Conservation (phyloP, 306 rosid genomes). For the Prunus mume region DNA sequence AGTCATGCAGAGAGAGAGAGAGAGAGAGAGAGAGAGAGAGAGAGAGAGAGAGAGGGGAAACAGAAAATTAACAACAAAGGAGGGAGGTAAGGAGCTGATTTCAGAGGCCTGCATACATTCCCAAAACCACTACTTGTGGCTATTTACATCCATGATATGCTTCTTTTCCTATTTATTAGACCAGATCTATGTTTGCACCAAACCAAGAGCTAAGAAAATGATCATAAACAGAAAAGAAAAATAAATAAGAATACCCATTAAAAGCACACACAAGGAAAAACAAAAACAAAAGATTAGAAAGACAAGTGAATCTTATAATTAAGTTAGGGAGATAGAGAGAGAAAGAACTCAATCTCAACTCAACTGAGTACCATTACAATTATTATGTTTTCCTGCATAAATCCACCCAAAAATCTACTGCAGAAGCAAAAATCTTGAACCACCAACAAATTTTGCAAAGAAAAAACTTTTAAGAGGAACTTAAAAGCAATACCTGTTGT, state of each 20-base stretch:
- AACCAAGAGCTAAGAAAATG: slow-evolving; percentile 46
- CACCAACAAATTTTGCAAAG: not conserved
- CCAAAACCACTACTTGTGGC: slow-evolving; percentile 48
- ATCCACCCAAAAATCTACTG: slow-evolving; percentile 35
- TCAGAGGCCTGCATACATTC: slow-evolving; percentile 62
- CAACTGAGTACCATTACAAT: slow-evolving; percentile 27
- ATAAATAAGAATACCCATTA: not conserved
- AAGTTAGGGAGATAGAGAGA: slow-evolving; percentile 40
- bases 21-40: slow-evolving; percentile 19
- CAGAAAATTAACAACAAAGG: slow-evolving; percentile 63
- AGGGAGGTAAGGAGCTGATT: slow-evolving; percentile 51
- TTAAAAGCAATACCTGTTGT: slow-evolving; percentile 59
- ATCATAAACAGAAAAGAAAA: slow-evolving; percentile 49
- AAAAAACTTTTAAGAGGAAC: not conserved
- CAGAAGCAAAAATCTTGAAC: slow-evolving; percentile 20
- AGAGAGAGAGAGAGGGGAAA: slow-evolving; percentile 38
- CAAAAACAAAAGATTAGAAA: slow-evolving; percentile 44
- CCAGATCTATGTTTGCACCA: slow-evolving; percentile 78
- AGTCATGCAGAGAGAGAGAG: not conserved
- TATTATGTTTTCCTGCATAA: slow-evolving; percentile 40
- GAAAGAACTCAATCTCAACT: slow-evolving; percentile 31
- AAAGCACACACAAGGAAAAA: slow-evolving; percentile 36
- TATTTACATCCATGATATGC: slow-evolving; percentile 42
- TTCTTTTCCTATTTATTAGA: slow-evolving; percentile 57
- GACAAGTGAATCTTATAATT: slow-evolving; percentile 34